Percentiles rank a stretch among this genome's conserved stretches.
Evolutionary conservation across 352 stramenopile species (phyloP).

Genomic region (Phytopythium boreale): DNA sequence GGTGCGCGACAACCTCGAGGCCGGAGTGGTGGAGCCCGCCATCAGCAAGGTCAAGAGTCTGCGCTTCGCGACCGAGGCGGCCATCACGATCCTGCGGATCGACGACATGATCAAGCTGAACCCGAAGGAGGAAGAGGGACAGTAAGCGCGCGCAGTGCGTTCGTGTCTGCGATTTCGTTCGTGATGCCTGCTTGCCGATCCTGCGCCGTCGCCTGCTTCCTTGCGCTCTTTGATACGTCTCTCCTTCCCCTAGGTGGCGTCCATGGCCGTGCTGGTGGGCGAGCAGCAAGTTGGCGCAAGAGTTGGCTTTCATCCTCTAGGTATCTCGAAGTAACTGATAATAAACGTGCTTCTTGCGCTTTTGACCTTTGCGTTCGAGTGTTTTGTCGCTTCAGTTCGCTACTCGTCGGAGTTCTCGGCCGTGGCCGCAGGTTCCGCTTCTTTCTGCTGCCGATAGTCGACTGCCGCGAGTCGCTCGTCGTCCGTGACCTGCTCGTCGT

Average conservation of each 20-base stretch:
- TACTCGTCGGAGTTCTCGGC: constrained; percentile 9
- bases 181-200: background rate
- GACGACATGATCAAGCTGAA: constrained; percentile 98
- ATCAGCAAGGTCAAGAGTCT: constrained; percentile 99
- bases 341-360: constrained; percentile 39
- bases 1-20: constrained; percentile 95
- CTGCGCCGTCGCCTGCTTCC: background rate
- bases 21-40: constrained; percentile 98
- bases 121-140: constrained; percentile 79
- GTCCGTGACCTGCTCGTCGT: constrained; percentile 49
- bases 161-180: background rate
- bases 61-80: constrained; percentile 98
- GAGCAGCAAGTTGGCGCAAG: background rate
- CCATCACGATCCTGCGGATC: constrained; percentile 99
- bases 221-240: background rate
- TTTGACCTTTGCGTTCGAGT: constrained; percentile 1
- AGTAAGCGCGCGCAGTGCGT: constrained; percentile 44
- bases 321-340: constrained; percentile 20
- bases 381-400: background rate
- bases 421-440: constrained; percentile 22
- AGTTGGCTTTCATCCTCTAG: background rate
- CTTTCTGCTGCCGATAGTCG: constrained; percentile 48
- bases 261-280: background rate
- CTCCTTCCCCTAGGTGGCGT: background rate
- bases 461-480: constrained; percentile 61